phyloP scores from a whole-genome alignment of 2,329 filamentous ascomycete genomes.

The Epichloe gansuensis region DNA sequence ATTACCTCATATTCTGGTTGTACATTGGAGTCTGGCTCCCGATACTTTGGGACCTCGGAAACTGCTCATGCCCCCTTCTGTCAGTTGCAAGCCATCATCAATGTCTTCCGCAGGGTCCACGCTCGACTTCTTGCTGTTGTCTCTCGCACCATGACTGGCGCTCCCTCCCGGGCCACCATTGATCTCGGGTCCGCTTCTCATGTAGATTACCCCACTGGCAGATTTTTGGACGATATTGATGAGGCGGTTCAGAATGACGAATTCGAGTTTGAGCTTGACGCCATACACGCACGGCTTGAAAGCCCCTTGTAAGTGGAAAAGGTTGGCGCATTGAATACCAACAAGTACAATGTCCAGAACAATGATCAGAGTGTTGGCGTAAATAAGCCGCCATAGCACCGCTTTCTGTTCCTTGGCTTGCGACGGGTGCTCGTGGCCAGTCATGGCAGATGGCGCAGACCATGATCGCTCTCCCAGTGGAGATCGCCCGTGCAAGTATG shows the following conservation, averaged over 20 bases:
- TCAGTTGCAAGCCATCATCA: not conserved
- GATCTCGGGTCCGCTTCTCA: conserved; percentile 1
- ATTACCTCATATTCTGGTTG: not conserved
- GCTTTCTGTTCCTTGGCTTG: conserved; percentile 11
- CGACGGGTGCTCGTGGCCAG: conserved; percentile 6
- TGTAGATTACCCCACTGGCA: not conserved
- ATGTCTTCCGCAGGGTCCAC: not conserved
- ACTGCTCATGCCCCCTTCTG: not conserved
- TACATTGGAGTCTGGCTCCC: not conserved
- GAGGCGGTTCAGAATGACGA: conserved; percentile 27
- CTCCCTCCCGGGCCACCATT: not conserved
- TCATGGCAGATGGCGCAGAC: conserved; percentile 33
- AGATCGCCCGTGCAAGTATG: conserved; percentile 7
- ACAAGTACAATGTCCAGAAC: conserved; percentile 31
- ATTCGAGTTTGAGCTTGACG: conserved; percentile 28
- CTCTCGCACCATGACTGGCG: not conserved
- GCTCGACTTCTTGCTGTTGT: not conserved
- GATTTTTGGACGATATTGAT: conserved; percentile 15
- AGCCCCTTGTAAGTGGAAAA: conserved; percentile 24
- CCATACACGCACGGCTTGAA: conserved; percentile 27
- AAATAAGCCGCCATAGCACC: conserved; percentile 27
- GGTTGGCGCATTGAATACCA: conserved; percentile 23
- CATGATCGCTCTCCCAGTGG: conserved; percentile 11
- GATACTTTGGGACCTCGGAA: not conserved
- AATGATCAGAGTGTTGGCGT: conserved; percentile 34